phyloP scores from a whole-genome alignment of 2,329 filamentous ascomycete genomes.

The Amauroascus niger region DNA sequence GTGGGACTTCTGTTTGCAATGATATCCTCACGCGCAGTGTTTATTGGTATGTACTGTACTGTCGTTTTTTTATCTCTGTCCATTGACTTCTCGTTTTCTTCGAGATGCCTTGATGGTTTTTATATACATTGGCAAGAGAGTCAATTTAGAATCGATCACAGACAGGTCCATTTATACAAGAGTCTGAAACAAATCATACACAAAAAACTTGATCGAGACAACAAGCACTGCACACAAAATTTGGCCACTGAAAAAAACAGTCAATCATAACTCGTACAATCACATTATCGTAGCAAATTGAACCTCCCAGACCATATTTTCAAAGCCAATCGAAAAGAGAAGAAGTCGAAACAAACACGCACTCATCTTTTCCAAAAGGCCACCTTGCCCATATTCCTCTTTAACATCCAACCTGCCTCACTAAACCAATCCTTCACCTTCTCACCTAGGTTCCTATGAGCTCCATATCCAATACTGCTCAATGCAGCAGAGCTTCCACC shows the following conservation, averaged over 20 bases:
- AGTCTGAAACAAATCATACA: too few relatives aligned
- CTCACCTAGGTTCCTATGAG: conserved; percentile 26
- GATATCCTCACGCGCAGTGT: background rate
- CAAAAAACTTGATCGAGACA: background rate
- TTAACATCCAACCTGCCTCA: conserved; percentile 29
- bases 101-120: background rate
- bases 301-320: too few relatives aligned
- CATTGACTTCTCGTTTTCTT: background rate
- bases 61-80: too few relatives aligned
- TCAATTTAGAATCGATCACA: too few relatives aligned
- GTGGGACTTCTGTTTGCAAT: background rate
- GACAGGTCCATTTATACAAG: too few relatives aligned
- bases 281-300: background rate
- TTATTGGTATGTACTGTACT: background rate
- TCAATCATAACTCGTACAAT: conserved; percentile 6
- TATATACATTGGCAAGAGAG: too few relatives aligned
- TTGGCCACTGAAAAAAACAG: too few relatives aligned
- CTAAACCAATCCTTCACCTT: conserved; percentile 29
- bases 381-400: conserved; percentile 27
- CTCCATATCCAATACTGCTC: conserved; percentile 15
- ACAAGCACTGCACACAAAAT: too few relatives aligned
- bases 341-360: background rate
- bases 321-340: background rate
- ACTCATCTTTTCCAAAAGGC: conserved; percentile 35
- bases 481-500: conserved; percentile 13